Conservation (phyloP, 73 alveolate species). For the Tetrahymena thermophila region DNA sequence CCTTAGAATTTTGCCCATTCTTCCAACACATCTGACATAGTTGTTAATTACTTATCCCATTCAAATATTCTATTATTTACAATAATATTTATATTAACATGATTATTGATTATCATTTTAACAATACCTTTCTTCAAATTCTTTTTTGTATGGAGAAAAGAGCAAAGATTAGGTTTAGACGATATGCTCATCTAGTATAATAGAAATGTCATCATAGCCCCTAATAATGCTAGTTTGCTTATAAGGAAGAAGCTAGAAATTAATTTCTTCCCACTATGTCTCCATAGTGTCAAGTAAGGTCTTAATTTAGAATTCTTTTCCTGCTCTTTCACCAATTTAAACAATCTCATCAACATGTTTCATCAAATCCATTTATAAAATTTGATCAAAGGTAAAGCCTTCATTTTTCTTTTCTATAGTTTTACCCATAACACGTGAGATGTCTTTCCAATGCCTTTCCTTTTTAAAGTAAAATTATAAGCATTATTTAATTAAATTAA, state of each 20-base stretch:
- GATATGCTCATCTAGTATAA: constrained; percentile 95
- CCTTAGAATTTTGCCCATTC: constrained; percentile 99
- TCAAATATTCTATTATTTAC: constrained; percentile 76
- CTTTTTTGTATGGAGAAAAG: constrained; percentile 98
- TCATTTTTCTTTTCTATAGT: constrained; percentile 75
- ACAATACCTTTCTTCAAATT: constrained; percentile 86
- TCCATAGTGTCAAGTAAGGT: constrained; percentile 68
- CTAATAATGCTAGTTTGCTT: constrained; percentile 71
- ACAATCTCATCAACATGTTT: constrained; percentile 72
- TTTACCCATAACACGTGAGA: constrained; percentile 73
- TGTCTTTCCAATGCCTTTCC: constrained; percentile 93
- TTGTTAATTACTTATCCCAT: constrained; percentile 95
- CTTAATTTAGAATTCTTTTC: constrained; percentile 82
- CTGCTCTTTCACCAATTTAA: constrained; percentile 88
- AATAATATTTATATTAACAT: not conserved
- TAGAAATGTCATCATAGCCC: constrained; percentile 80
- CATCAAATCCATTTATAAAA: constrained; percentile 78
- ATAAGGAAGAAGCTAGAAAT: constrained; percentile 59
- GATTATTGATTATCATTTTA: not conserved
- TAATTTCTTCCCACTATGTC: constrained; percentile 73
- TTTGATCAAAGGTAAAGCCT: constrained; percentile 82
- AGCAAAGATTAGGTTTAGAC: constrained; percentile 98
- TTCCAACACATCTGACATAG: constrained; percentile 96
- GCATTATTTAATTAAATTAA: too few species aligned
- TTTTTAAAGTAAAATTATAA: too few species aligned